Conservation (phyloP, 371 early-diverging fungal genomes). For the Mortierella sp. region DNA sequence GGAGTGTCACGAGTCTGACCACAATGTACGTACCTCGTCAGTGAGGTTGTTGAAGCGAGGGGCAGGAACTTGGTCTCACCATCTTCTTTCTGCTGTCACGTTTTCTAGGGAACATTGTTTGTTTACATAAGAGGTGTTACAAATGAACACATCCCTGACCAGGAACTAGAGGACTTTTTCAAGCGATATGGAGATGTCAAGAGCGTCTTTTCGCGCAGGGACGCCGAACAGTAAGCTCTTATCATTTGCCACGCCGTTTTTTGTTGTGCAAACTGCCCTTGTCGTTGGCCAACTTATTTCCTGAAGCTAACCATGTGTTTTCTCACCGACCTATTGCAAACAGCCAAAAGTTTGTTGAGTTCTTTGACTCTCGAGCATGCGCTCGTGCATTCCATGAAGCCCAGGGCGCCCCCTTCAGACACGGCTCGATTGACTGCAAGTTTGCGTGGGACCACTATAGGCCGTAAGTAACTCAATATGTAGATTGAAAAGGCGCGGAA, state of each 20-base stretch:
- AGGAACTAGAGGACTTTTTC: slow-evolving; percentile 23
- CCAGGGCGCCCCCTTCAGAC: slow-evolving; percentile 20
- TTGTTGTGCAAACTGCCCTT: too few relatives aligned
- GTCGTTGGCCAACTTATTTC: neutral
- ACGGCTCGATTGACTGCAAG: slow-evolving; percentile 26
- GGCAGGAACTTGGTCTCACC: neutral
- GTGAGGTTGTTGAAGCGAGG: too few relatives aligned
- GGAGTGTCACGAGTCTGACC: slow-evolving; percentile 31
- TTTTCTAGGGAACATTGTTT: slow-evolving; percentile 31
- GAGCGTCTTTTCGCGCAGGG: slow-evolving; percentile 16
- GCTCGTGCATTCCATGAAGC: slow-evolving; percentile 33
- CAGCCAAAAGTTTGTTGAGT: slow-evolving; percentile 48
- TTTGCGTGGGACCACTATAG: slow-evolving; percentile 41
- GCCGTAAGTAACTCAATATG: slow-evolving; percentile 24
- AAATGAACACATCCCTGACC: slow-evolving; percentile 11
- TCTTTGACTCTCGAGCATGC: slow-evolving; percentile 48
- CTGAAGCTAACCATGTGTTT: neutral
- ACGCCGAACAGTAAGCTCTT: slow-evolving; percentile 16
- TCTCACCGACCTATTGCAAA: neutral
- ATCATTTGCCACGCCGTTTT: neutral
- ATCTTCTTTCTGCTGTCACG: neutral
- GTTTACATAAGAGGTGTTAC: slow-evolving; percentile 26
- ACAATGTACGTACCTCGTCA: slow-evolving; percentile 17
- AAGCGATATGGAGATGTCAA: slow-evolving; percentile 36
- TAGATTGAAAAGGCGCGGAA: neutral